phyloP scores from a whole-genome alignment of 257 asterid species.

The Solanum boliviense region DNA sequence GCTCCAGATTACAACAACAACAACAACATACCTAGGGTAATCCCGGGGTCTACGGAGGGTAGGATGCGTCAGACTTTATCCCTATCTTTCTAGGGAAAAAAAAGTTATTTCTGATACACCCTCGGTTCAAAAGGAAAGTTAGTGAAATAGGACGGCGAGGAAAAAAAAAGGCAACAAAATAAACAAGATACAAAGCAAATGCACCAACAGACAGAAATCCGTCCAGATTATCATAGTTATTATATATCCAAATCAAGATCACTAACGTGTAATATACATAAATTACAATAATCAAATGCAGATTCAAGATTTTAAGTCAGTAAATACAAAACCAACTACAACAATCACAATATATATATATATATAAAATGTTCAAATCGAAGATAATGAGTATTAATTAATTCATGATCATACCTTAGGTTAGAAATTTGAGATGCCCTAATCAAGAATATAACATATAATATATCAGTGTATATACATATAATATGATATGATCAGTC shows the following conservation, averaged over 20 bases:
- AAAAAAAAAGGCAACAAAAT: background rate
- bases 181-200: background rate
- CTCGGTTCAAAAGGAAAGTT: background rate
- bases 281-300: background rate
- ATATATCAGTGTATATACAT: background rate
- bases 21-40: background rate
- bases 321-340: background rate
- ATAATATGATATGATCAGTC: background rate
- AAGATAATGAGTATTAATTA: background rate
- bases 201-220: background rate
- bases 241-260: background rate
- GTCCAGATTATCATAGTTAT: background rate
- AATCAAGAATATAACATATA: constrained; percentile 9
- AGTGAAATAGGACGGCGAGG: background rate
- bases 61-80: background rate
- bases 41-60: background rate
- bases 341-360: background rate
- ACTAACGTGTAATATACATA: background rate
- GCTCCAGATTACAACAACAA: background rate
- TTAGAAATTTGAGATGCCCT: background rate
- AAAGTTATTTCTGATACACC: background rate
- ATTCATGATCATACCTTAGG: background rate
- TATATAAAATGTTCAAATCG: background rate
- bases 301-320: background rate
- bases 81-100: too few relatives aligned